phyloP scores from a whole-genome alignment of 1,284 basidiomycete species.

The Naganishia liquefaciens region DNA sequence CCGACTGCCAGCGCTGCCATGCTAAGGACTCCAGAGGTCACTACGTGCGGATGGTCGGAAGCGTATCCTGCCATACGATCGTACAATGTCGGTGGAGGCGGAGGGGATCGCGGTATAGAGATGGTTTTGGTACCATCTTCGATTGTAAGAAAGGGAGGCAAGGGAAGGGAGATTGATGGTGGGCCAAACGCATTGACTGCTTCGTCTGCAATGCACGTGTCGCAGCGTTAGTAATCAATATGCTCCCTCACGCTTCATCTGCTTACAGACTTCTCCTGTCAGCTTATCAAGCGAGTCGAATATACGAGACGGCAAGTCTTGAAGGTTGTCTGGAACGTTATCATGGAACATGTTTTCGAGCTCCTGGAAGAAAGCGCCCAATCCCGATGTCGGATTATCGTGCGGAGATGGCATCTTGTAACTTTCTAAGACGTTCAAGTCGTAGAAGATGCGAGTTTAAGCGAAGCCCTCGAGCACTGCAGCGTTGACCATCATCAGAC shows the following conservation, averaged over 20 bases:
- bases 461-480: not conserved
- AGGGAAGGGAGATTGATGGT: constrained; percentile 50
- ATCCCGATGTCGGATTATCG: not conserved
- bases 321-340: constrained; percentile 49
- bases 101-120: constrained; percentile 42
- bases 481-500: no score
- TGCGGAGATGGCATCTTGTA: not conserved
- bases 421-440: not conserved
- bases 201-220: constrained; percentile 42
- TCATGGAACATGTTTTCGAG: constrained; percentile 52
- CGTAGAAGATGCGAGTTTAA: not conserved
- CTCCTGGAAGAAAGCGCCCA: constrained; percentile 45
- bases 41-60: constrained; percentile 41
- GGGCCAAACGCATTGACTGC: constrained; percentile 46
- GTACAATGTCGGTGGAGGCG: constrained; percentile 36
- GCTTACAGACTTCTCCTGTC: constrained; percentile 50
- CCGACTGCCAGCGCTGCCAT: constrained; percentile 42
- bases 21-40: constrained; percentile 36
- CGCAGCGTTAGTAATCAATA: not conserved
- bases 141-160: constrained; percentile 46
- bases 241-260: not conserved
- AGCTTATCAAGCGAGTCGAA: constrained; percentile 51
- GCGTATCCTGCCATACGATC: constrained; percentile 22
- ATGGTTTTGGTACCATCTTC: constrained; percentile 34
- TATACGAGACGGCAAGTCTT: constrained; percentile 49